Conservation (phyloP, 306 rosid species). For the Mimosa pudica region DNA sequence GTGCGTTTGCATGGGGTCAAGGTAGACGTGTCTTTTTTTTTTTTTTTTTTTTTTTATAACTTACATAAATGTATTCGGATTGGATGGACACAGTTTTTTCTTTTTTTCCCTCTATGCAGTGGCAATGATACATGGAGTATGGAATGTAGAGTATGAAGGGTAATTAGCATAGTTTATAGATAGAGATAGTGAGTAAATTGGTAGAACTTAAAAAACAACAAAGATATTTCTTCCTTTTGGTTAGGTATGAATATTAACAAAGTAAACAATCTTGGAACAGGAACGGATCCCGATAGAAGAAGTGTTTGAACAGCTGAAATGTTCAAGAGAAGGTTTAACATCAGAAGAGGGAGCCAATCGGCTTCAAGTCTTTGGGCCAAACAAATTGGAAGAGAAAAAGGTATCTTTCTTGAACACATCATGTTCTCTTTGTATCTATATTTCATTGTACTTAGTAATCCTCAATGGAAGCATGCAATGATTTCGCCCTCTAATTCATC, state of each 20-base stretch:
- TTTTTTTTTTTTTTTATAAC: no score
- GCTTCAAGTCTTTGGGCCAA: conserved; percentile 94
- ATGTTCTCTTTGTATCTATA: not conserved
- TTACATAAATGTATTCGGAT: no score
- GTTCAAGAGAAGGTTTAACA: conserved; percentile 72
- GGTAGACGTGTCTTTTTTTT: not conserved
- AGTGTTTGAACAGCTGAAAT: conserved; percentile 93
- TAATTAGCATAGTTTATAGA: not conserved
- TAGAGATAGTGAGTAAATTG: not conserved
- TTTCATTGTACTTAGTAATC: not conserved
- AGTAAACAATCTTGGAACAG: conserved; percentile 40
- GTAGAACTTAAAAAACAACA: not conserved
- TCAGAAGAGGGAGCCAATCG: conserved; percentile 84
- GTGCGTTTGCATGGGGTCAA: not conserved
- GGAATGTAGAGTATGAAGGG: not conserved
- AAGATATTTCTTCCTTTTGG: not conserved
- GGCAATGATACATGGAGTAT: not conserved
- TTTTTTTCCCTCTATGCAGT: not conserved
- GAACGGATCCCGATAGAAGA: conserved; percentile 88
- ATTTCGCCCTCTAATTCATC: conserved; percentile 36
- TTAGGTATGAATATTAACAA: conserved; percentile 18
- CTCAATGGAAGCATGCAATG: conserved; percentile 13
- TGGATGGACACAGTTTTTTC: not conserved
- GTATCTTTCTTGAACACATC: conserved; percentile 33
- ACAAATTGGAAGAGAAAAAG: conserved; percentile 98